Conservation (phyloP, 177 flowering plant species). For the Vitis hybrid region DNA sequence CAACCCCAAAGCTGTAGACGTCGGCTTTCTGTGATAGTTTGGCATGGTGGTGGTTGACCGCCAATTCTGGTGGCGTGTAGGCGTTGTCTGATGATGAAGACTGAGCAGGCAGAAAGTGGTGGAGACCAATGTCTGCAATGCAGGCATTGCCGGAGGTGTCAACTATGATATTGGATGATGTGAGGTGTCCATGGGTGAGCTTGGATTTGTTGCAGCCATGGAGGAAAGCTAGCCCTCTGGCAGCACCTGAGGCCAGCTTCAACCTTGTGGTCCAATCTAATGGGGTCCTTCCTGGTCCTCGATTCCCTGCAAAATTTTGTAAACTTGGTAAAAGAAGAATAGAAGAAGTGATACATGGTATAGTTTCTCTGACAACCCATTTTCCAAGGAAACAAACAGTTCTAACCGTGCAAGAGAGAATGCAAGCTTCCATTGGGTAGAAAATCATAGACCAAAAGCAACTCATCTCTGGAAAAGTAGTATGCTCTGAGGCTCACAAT, state of each 20-base stretch:
- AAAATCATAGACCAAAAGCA: conserved; percentile 55
- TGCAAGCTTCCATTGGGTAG: conserved; percentile 50
- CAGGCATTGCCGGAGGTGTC: conserved; percentile 35
- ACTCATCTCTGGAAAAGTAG: conserved; percentile 43
- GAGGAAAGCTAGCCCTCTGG: conserved; percentile 43
- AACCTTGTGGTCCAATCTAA: conserved; percentile 46
- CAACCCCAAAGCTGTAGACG: conserved; percentile 45
- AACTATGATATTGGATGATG: conserved; percentile 40
- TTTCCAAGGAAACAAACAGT: not conserved
- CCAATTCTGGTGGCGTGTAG: conserved; percentile 30
- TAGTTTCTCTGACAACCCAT: not conserved
- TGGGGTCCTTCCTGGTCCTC: conserved; percentile 47
- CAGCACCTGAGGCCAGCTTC: conserved; percentile 35
- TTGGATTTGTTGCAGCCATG: conserved; percentile 29
- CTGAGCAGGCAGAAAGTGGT: conserved; percentile 24
- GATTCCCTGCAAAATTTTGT: conserved; percentile 24
- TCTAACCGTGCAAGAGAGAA: conserved; percentile 52
- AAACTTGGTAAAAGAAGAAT: not conserved
- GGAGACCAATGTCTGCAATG: conserved; percentile 38
- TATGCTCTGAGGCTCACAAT: conserved; percentile 51
- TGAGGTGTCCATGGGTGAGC: conserved; percentile 41
- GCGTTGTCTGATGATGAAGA: conserved; percentile 17
- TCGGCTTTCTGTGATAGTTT: conserved; percentile 28
- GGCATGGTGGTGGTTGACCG: not conserved
- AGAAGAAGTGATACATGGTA: not conserved